Evolutionary conservation across 2,329 filamentous ascomycete species (phyloP).

Genomic region (Pestalotiopsis sp.): DNA sequence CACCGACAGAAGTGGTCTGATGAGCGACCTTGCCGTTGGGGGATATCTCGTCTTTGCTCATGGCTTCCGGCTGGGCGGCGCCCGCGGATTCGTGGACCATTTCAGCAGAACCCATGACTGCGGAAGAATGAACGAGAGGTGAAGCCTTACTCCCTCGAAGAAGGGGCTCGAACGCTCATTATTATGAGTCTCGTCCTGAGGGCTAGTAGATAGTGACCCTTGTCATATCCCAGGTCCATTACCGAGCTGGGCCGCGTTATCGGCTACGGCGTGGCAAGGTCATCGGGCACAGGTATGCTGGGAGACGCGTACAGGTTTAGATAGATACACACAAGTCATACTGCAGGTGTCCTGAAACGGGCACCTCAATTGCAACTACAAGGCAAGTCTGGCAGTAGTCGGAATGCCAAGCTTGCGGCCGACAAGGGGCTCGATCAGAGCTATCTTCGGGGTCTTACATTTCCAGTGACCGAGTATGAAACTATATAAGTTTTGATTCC

Average conservation of each 20-base stretch:
- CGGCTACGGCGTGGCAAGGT: neutral
- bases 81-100: neutral
- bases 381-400: neutral
- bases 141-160: neutral
- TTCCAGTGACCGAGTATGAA: too few relatives aligned
- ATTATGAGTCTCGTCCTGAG: neutral
- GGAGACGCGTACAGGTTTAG: neutral
- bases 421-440: too few relatives aligned
- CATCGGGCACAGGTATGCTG: neutral
- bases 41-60: neutral
- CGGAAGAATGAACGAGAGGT: neutral
- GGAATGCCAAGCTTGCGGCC: neutral
- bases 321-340: neutral
- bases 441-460: too few relatives aligned
- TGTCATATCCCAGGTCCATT: neutral
- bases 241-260: neutral
- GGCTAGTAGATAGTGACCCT: neutral
- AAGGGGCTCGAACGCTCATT: neutral
- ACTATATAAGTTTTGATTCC: too few relatives aligned
- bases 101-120: neutral
- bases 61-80: neutral
- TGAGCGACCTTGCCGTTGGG: conserved; percentile 1
- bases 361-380: neutral
- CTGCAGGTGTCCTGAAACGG: neutral
- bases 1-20: neutral